Conservation (phyloP, 2,329 filamentous ascomycete genomes). For the Monilinia polystroma region DNA sequence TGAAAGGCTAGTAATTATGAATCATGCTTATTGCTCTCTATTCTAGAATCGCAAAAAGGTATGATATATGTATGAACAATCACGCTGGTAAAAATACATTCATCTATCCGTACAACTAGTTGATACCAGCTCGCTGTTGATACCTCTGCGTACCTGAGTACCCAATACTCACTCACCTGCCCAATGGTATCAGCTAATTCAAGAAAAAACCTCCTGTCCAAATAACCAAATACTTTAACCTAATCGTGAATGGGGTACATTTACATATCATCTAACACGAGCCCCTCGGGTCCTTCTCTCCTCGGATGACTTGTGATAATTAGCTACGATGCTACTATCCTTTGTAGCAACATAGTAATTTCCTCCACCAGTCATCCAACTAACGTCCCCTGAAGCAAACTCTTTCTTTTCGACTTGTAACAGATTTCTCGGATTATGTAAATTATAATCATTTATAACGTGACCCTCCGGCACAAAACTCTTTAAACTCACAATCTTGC, state of each 20-base stretch:
- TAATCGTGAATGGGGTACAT: constrained; percentile 8
- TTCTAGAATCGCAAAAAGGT: not conserved
- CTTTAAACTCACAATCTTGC: constrained; percentile 86
- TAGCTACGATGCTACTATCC: constrained; percentile 33
- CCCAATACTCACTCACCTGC: constrained; percentile 13
- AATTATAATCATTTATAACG: constrained; percentile 69
- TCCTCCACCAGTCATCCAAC: constrained; percentile 84
- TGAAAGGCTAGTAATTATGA: not conserved
- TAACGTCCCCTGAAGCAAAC: constrained; percentile 71
- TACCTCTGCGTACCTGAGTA: constrained; percentile 7
- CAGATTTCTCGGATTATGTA: constrained; percentile 77
- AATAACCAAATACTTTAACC: not conserved
- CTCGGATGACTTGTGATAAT: constrained; percentile 11
- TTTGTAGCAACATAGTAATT: constrained; percentile 87
- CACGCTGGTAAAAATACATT: constrained; percentile 8
- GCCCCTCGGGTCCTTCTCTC: not conserved
- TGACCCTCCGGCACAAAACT: constrained; percentile 83
- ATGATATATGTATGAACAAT: not conserved
- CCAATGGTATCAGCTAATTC: constrained; percentile 23
- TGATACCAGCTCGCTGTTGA: constrained; percentile 4
- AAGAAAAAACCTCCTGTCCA: constrained; percentile 17
- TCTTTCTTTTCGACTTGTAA: constrained; percentile 70
- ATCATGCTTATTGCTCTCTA: not conserved
- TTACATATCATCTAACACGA: constrained; percentile 9
- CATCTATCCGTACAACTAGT: constrained; percentile 14